These are phyloP conservation scores for Passalora sequoiae DNA, from an alignment of 2,329 filamentous ascomycete species.

Conservation along the genomic window DNA sequence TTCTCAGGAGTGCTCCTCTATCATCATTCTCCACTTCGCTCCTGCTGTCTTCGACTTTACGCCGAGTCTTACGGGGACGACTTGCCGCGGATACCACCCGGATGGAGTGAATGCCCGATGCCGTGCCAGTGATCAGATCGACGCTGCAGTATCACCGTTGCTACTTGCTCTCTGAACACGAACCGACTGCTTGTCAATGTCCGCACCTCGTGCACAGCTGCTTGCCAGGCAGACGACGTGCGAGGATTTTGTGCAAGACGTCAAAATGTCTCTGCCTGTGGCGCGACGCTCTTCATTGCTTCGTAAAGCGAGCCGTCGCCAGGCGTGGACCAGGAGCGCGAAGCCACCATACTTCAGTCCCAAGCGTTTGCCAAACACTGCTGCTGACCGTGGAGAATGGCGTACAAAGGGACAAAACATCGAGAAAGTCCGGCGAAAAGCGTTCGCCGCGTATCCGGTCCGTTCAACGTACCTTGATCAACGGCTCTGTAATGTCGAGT, in stretches of 20 bases:
- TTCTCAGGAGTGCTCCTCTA: neutral
- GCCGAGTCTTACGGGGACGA: neutral
- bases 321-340: constrained; percentile 12
- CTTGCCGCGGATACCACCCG: neutral
- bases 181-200: constrained; percentile 14
- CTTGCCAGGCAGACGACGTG: constrained; percentile 29
- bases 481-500: constrained; percentile 88
- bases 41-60: neutral
- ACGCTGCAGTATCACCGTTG: too few relatives aligned
- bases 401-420: constrained; percentile 17
- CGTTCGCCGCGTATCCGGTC: constrained; percentile 45
- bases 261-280: neutral
- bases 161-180: constrained; percentile 21
- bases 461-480: constrained; percentile 99
- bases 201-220: constrained; percentile 25
- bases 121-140: too few relatives aligned
- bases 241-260: constrained; percentile 19
- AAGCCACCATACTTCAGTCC: constrained; percentile 9
- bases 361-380: constrained; percentile 10
- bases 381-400: constrained; percentile 8
- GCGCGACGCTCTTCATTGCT: constrained; percentile 12
- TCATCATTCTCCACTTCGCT: too few relatives aligned
- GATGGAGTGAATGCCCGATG: neutral
- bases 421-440: constrained; percentile 30
- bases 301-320: constrained; percentile 17